A percentile compares a stretch with the other conserved stretches of the same genome.
phyloP scores from a whole-genome alignment of 306 rosid species.

The Prunus fruticosa region DNA sequence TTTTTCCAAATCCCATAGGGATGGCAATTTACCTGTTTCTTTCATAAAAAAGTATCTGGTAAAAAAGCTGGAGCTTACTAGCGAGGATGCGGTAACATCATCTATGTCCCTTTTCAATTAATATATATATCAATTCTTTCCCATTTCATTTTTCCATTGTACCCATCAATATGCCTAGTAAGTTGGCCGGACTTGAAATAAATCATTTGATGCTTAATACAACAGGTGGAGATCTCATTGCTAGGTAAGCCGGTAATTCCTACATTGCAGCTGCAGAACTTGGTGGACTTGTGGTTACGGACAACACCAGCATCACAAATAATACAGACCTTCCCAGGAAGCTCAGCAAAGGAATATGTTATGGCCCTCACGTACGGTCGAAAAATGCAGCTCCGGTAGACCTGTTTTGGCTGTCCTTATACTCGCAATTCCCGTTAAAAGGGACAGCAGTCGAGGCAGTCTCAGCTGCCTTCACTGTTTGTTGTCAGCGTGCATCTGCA shows the following conservation, averaged over 20 bases:
- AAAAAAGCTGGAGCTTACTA: slow-evolving; percentile 49
- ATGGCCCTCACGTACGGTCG: slow-evolving; percentile 56
- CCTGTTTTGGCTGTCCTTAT: background rate
- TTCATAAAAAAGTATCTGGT: slow-evolving; percentile 42
- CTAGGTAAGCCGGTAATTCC: slow-evolving; percentile 41
- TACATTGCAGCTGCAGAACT: slow-evolving; percentile 36
- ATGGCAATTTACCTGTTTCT: slow-evolving; percentile 47
- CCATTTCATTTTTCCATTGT: background rate
- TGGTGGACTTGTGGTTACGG: slow-evolving; percentile 48
- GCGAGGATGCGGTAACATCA: slow-evolving; percentile 57
- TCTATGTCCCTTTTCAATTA: background rate
- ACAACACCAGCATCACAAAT: slow-evolving; percentile 27
- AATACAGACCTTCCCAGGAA: slow-evolving; percentile 37
- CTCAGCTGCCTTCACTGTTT: background rate
- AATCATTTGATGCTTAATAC: background rate
- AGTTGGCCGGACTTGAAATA: background rate
- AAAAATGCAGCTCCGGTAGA: slow-evolving; percentile 17
- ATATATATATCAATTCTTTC: background rate
- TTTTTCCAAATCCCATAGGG: slow-evolving; percentile 33
- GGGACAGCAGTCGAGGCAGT: background rate
- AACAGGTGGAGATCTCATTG: slow-evolving; percentile 58
- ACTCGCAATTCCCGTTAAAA: background rate
- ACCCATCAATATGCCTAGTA: background rate
- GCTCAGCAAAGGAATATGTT: slow-evolving; percentile 60
- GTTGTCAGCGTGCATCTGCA: background rate